phyloP scores from a whole-genome alignment of 176 grass and related monocot genomes.

The Rhynchospora breviuscula region DNA sequence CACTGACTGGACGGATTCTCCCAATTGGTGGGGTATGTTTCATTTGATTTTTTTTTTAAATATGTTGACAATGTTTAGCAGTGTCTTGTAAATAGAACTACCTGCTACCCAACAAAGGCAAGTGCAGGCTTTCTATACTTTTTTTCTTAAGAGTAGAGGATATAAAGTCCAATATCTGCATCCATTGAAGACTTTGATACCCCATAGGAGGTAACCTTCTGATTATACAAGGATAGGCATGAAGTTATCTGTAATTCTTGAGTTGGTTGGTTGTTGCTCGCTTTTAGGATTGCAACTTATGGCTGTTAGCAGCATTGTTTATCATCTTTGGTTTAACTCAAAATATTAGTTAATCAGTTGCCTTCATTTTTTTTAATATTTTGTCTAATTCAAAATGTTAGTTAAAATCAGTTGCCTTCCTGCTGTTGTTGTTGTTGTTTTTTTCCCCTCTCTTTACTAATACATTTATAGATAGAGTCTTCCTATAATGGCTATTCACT shows the following conservation, averaged over 20 bases:
- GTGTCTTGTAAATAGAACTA: not conserved
- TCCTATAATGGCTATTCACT: not conserved
- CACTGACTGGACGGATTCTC: constrained; percentile 81
- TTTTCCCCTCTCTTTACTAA: not conserved
- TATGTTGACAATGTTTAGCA: not conserved
- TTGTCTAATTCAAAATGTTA: not conserved
- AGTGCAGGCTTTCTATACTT: not conserved
- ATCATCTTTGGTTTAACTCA: not conserved
- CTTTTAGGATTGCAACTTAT: not conserved
- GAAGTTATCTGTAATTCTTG: not conserved
- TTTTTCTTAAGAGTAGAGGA: not conserved
- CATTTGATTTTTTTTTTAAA: not conserved
- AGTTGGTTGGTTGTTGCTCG: not conserved
- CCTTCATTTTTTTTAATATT: not conserved
- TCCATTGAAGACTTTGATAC: not conserved
- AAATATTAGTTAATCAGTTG: not conserved
- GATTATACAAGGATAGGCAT: not conserved
- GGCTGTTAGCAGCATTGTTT: not conserved
- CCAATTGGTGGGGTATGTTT: constrained; percentile 89
- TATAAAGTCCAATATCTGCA: not conserved
- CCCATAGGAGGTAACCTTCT: not conserved
- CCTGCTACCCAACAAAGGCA: not conserved
- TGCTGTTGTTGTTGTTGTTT: no score
- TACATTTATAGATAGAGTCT: not conserved
- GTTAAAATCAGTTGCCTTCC: not conserved